Evolutionary conservation across 768 basidiomycete species (phyloP).

Genomic region (Kwoniella sp.): DNA sequence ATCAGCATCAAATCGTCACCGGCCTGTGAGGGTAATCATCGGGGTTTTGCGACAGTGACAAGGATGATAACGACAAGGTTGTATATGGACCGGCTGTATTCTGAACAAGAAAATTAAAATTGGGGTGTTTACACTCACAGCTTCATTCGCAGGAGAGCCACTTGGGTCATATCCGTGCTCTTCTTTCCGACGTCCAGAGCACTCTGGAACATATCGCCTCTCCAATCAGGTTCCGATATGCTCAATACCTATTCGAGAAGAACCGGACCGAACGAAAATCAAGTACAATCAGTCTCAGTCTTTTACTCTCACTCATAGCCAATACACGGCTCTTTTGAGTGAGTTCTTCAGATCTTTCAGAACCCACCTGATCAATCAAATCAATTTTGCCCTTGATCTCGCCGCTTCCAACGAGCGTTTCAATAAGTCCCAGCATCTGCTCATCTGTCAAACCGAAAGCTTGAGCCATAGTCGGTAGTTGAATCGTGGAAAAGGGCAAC

Average conservation of each 20-base stretch:
- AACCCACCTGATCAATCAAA: constrained; percentile 76
- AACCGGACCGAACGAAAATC: too few species aligned
- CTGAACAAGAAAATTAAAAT: too few species aligned
- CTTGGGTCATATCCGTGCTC: constrained; percentile 72
- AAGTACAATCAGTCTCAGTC: too few species aligned
- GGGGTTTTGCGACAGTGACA: too few species aligned
- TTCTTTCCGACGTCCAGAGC: constrained; percentile 73
- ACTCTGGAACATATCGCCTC: constrained; percentile 72
- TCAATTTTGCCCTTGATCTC: constrained; percentile 82
- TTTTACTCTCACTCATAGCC: too few species aligned
- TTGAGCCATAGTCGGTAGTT: constrained; percentile 76
- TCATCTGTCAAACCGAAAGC: constrained; percentile 82
- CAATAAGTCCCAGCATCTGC: constrained; percentile 72
- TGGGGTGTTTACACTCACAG: too few species aligned
- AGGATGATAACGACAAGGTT: too few species aligned
- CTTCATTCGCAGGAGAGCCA: constrained; percentile 77
- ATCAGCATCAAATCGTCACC: too few species aligned
- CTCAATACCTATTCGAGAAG: constrained; percentile 68
- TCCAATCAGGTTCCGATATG: constrained; percentile 76
- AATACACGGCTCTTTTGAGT: too few species aligned
- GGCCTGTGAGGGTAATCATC: too few species aligned
- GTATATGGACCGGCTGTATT: too few species aligned
- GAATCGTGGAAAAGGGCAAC: constrained; percentile 82
- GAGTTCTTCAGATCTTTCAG: too few species aligned
- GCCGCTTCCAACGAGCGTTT: constrained; percentile 73